Percentiles rank a stretch among this genome's conserved stretches.
phyloP scores from a whole-genome alignment of 805 yeast species.

The Pichia thaimueangensis region DNA sequence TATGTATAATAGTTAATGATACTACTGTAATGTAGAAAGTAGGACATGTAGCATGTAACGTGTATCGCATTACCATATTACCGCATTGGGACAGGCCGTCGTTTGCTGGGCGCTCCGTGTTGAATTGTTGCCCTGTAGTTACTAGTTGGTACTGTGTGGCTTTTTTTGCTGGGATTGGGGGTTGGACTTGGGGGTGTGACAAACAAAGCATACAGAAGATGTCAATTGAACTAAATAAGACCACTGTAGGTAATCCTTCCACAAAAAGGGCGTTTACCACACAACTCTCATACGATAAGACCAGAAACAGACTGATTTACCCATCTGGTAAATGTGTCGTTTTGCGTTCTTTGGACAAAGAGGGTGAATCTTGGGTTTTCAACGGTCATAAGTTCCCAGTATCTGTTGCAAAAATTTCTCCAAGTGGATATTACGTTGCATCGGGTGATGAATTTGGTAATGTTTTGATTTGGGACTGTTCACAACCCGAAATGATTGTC shows the following conservation, averaged over 20 bases:
- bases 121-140: too few species aligned
- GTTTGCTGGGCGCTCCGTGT: too few species aligned
- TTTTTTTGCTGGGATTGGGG: too few species aligned
- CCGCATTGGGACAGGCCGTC: too few species aligned
- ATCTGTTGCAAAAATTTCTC: slow-evolving; percentile 81
- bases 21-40: too few species aligned
- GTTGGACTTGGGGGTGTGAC: too few species aligned
- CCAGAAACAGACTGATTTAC: slow-evolving; percentile 68
- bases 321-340: slow-evolving; percentile 75
- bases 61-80: too few species aligned
- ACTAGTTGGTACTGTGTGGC: too few species aligned
- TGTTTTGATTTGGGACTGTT: slow-evolving; percentile 81
- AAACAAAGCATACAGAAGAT: too few species aligned
- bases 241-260: slow-evolving; percentile 72
- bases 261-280: slow-evolving; percentile 67
- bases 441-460: slow-evolving; percentile 90
- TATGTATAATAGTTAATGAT: too few species aligned
- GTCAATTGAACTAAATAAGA: slow-evolving; percentile 21
- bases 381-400: slow-evolving; percentile 63
- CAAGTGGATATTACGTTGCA: slow-evolving; percentile 85
- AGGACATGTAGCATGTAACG: too few species aligned
- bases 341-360: slow-evolving; percentile 57
- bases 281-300: slow-evolving; percentile 68
- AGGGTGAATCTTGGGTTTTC: slow-evolving; percentile 41
- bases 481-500: slow-evolving; percentile 46